Percentiles rank a stretch among this genome's conserved stretches.
These are phyloP conservation scores for Sphagnum fallax DNA, from an alignment of 228 moss, liverwort and hornwort genomes.

Conservation along the genomic window DNA sequence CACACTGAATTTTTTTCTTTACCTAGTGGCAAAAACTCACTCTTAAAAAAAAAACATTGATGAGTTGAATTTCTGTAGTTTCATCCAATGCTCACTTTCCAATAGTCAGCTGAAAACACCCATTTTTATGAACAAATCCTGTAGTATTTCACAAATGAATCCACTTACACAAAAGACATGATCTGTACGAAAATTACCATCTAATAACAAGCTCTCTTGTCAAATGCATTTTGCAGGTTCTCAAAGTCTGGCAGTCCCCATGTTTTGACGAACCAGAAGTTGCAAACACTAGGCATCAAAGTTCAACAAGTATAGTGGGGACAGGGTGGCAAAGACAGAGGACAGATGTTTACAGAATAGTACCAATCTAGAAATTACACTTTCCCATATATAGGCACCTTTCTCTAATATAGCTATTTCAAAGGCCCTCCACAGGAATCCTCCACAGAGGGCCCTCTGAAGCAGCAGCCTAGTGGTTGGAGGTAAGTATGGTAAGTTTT, in stretches of 20 bases:
- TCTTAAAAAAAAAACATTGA: not conserved
- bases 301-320: not conserved
- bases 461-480: no score
- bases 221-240: not conserved
- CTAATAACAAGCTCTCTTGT: no score
- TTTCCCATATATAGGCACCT: no score
- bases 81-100: not conserved
- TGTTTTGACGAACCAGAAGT: not conserved
- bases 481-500: no score
- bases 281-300: not conserved
- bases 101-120: not conserved
- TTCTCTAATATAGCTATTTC: no score
- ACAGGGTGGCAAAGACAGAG: not conserved
- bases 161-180: no score
- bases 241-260: not conserved
- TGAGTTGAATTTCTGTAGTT: not conserved
- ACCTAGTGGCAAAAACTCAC: no score
- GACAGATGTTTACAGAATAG: not conserved
- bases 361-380: no score
- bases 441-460: no score
- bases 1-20: no score
- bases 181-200: no score
- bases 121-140: not conserved
- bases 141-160: not conserved
- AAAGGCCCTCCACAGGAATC: no score